Evolutionary conservation across 371 early-diverging fungal species (phyloP).

Genomic region (Mortierella sp.): DNA sequence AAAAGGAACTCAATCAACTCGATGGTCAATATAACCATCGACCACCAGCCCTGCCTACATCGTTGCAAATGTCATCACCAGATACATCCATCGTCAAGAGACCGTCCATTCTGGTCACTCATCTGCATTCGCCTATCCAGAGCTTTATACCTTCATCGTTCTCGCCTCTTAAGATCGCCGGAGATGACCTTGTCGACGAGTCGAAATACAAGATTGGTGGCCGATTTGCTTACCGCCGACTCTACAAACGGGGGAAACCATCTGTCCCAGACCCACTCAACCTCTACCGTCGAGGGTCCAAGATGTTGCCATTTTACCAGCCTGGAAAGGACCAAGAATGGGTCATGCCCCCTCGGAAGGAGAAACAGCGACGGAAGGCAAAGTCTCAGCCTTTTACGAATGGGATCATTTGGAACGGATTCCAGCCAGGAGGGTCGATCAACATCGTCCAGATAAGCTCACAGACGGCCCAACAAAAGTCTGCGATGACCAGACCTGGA

Average conservation of each 20-base stretch:
- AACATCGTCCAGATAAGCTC: neutral
- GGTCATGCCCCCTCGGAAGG: constrained; percentile 32
- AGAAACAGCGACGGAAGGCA: constrained; percentile 4
- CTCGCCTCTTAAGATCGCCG: constrained; percentile 45
- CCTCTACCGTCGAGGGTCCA: constrained; percentile 23
- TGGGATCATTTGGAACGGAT: constrained; percentile 19
- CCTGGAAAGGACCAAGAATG: constrained; percentile 55
- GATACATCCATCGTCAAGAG: constrained; percentile 18
- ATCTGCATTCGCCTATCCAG: constrained; percentile 31
- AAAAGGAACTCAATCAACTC: constrained; percentile 12
- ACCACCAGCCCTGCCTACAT: neutral
- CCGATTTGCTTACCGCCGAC: constrained; percentile 41
- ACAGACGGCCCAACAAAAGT: neutral
- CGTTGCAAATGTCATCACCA: constrained; percentile 2
- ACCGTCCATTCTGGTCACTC: constrained; percentile 31
- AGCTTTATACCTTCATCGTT: constrained; percentile 55
- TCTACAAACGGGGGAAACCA: constrained; percentile 42
- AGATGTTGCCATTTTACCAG: constrained; percentile 46
- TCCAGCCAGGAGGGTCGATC: constrained; percentile 10
- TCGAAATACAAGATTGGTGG: constrained; percentile 53
- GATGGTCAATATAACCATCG: neutral
- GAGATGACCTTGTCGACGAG: constrained; percentile 49
- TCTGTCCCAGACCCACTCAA: constrained; percentile 16
- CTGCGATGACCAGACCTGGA: neutral
- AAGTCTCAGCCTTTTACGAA: constrained; percentile 14